Evolutionary conservation across 2,329 filamentous ascomycete genomes (phyloP).

Genomic region (Metarhizium album): DNA sequence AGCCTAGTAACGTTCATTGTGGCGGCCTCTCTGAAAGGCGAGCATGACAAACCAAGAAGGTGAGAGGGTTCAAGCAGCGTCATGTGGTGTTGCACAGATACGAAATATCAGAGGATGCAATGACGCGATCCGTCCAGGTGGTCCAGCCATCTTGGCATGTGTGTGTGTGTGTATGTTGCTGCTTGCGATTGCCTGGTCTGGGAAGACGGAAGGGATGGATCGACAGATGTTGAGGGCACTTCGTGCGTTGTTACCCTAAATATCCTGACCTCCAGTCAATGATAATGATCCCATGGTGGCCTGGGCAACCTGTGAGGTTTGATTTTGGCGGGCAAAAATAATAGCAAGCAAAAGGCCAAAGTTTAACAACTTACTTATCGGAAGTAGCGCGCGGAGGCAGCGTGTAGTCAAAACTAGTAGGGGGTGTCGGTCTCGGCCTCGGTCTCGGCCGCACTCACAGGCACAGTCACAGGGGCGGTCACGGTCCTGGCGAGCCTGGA

Average conservation of each 20-base stretch:
- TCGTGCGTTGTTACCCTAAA: not conserved
- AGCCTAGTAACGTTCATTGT: not conserved
- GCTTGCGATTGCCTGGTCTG: not conserved
- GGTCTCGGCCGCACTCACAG: too few relatives aligned
- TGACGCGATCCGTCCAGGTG: not conserved
- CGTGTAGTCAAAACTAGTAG: too few relatives aligned
- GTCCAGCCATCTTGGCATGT: not conserved
- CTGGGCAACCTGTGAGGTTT: too few relatives aligned
- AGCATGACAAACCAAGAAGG: not conserved
- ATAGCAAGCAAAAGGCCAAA: too few relatives aligned
- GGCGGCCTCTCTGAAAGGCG: not conserved
- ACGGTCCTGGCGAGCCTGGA: too few relatives aligned
- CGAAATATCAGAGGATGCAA: not conserved
- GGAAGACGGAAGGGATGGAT: not conserved
- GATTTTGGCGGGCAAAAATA: too few relatives aligned
- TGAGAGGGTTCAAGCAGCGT: not conserved
- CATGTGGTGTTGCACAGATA: not conserved
- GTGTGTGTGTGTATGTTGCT: not conserved
- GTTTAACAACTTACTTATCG: too few relatives aligned
- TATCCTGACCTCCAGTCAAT: not conserved
- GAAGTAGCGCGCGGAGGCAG: too few relatives aligned
- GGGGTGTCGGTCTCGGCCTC: too few relatives aligned
- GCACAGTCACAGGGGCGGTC: too few relatives aligned
- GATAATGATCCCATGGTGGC: too few relatives aligned
- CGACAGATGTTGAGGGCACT: not conserved